Conservation (phyloP, 306 rosid genomes). For the Fragaria vesca region DNA sequence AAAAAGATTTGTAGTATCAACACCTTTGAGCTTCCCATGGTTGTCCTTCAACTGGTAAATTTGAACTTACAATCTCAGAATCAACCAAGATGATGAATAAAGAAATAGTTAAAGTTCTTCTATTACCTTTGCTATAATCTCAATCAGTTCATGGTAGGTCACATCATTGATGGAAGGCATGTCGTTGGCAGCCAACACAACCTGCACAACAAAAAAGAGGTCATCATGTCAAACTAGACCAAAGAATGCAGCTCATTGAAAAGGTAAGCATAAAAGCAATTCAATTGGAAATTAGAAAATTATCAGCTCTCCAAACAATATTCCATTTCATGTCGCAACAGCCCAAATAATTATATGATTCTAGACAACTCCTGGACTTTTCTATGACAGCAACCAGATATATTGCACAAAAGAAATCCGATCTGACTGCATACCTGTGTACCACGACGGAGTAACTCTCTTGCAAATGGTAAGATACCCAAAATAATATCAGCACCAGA, state of each 20-base stretch:
- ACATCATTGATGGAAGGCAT: conserved; percentile 93
- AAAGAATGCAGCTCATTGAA: conserved; percentile 16
- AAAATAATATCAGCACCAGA: conserved; percentile 96
- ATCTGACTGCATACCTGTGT: conserved; percentile 61
- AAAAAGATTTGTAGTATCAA: conserved; percentile 69
- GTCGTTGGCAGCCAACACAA: conserved; percentile 94
- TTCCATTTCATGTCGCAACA: neutral
- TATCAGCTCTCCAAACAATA: conserved; percentile 14
- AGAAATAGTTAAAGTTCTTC: neutral
- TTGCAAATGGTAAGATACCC: conserved; percentile 94
- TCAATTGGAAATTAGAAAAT: conserved; percentile 10
- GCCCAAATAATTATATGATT: neutral
- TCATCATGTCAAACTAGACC: conserved; percentile 21
- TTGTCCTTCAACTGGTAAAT: conserved; percentile 79
- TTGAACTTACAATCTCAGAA: conserved; percentile 22
- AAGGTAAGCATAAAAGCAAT: neutral
- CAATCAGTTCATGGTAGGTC: conserved; percentile 75
- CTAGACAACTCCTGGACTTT: conserved; percentile 11
- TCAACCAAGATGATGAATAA: conserved; percentile 28
- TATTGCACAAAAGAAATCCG: conserved; percentile 15
- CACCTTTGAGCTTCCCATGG: conserved; percentile 59
- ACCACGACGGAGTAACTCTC: conserved; percentile 85
- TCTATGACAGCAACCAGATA: neutral
- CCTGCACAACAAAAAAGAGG: conserved; percentile 47
- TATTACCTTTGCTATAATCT: conserved; percentile 70